Percentiles rank a stretch among this genome's conserved stretches.
phyloP scores from a whole-genome alignment of 805 yeast genomes.

The Cyberlindnera suaveolens region DNA sequence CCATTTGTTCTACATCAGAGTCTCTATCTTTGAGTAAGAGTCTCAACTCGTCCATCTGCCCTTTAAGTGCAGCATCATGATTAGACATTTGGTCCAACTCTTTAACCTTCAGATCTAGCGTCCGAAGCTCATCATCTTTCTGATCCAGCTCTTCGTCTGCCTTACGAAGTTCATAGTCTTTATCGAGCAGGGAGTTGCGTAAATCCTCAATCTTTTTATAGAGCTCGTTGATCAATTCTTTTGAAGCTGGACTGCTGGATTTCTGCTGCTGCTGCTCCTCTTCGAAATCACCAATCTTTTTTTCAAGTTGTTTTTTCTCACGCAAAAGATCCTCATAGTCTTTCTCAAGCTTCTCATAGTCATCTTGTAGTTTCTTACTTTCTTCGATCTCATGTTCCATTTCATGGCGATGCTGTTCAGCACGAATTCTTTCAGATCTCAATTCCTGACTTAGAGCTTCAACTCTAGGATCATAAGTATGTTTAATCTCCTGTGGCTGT shows the following conservation, averaged over 20 bases:
- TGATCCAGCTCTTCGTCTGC: conserved; percentile 19
- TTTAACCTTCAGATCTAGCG: conserved; percentile 12
- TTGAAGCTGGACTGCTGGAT: conserved; percentile 11
- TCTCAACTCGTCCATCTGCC: conserved; percentile 12
- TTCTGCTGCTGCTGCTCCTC: conserved; percentile 4
- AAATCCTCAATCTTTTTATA: conserved; percentile 16
- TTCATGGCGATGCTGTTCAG: neutral
- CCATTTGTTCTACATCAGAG: conserved; percentile 8
- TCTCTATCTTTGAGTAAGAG: conserved; percentile 10
- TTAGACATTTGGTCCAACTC: conserved; percentile 11
- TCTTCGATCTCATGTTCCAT: conserved; percentile 7
- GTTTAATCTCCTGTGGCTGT: too few relatives aligned
- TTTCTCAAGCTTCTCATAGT: conserved; percentile 10
- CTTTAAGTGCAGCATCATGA: conserved; percentile 9
- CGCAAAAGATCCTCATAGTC: conserved; percentile 4
- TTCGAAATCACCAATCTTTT: neutral
- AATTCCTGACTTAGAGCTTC: neutral
- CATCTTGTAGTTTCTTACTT: conserved; percentile 4
- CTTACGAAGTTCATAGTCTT: conserved; percentile 14
- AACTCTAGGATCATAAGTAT: neutral
- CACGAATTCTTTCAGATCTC: conserved; percentile 2
- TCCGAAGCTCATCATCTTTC: conserved; percentile 12
- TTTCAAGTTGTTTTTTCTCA: neutral
- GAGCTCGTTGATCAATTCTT: conserved; percentile 10
- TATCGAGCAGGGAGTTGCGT: conserved; percentile 10